Conservation (phyloP, 371 early-diverging fungal species). For the Circinella umbellata region DNA sequence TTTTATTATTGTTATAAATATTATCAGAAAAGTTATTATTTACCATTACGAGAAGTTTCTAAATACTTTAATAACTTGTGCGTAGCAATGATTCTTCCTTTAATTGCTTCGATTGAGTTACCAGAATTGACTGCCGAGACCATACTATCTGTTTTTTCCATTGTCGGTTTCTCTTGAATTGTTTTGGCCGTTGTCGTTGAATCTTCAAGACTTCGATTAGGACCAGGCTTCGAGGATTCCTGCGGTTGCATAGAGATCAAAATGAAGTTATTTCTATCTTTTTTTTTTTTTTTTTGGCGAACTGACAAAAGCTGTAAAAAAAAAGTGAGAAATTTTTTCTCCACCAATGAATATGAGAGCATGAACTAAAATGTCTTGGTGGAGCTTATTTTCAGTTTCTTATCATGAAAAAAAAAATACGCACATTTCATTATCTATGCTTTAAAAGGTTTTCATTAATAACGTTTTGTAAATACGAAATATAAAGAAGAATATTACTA, state of each 20-base stretch:
- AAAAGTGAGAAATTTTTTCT: too few species aligned
- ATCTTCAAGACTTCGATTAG: neutral
- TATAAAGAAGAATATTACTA: too few species aligned
- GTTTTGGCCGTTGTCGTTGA: neutral
- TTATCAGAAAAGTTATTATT: neutral
- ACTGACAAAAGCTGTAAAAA: too few species aligned
- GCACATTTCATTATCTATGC: too few species aligned
- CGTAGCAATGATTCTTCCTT: conserved; percentile 6
- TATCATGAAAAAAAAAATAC: too few species aligned
- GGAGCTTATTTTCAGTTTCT: too few species aligned
- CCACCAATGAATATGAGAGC: too few species aligned
- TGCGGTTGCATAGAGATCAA: neutral
- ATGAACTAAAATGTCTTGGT: too few species aligned
- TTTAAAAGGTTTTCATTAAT: too few species aligned
- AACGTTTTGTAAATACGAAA: too few species aligned
- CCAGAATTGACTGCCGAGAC: neutral
- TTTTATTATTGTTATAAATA: neutral
- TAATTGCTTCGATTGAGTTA: neutral
- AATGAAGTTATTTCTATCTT: neutral
- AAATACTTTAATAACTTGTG: neutral
- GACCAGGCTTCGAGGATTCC: neutral
- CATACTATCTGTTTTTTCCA: conserved; percentile 7
- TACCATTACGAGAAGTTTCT: neutral
- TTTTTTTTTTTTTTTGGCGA: too few species aligned
- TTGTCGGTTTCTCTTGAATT: neutral